Evolutionary conservation across 148 eudicot genomes (phyloP), one percentile per base, ranked within the genome.

Genomic region (Spergularia marina): DNA sequence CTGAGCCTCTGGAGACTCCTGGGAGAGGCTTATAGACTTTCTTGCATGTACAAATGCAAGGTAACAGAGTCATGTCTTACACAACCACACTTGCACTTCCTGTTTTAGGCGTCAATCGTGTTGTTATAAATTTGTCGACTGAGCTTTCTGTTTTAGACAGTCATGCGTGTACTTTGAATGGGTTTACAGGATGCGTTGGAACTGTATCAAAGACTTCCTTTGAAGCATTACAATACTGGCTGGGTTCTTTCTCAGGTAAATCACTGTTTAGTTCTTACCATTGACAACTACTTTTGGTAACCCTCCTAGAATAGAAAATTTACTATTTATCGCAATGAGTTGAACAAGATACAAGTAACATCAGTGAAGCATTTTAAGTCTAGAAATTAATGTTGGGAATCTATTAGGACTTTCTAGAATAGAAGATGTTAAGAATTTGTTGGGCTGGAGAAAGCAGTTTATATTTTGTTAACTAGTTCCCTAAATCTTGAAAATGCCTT

Each of bases 171-270:
- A 23, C 70, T 52, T 76, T 63, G 61, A 12, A 15, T 53, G 85
- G 75, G 56, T 76, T 72, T 72, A 68, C 87, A 95, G 99, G 99
- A 91, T 70, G 99, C 98, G 59, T 80, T 95, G 85, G 86, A 88
- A 77, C 76, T 85, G 62, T 95, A 88, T 78, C 85, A 82, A 54
- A 88, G 88, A 79, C 98, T 95, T 72, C 94, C 98, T 1, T 84
- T 84, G 53, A 89, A 91, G 61, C 99, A 95, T 79, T 95, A 91
- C 72, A 87, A 89, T 61, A 95, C 99, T 30, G 87, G 91, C 44
- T 95, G 99, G 99, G 99, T 92, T 70, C 99, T 92, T 79, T 92
- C 93, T 60, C 99, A 95, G 97, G 99, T 92, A 77, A 62, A 30
- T 65, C 23, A 30, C 34, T 12, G 8, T 6, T 12, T 56, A n/a